Percentiles rank a stretch among this genome's conserved stretches.
Evolutionary conservation across 768 basidiomycete species (phyloP).

Genomic region (Xerocomellus chrysenteron): DNA sequence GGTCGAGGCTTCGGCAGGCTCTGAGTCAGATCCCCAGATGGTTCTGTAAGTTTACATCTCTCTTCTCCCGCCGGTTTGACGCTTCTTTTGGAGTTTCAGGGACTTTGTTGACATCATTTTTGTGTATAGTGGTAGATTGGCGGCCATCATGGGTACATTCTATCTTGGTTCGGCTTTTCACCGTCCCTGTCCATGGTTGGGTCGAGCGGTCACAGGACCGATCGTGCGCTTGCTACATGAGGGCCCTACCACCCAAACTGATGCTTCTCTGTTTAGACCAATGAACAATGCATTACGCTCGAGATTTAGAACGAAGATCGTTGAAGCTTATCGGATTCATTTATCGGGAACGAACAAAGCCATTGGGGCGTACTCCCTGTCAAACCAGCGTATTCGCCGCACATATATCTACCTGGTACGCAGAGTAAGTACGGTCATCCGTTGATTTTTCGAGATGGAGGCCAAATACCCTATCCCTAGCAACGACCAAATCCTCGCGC

Average conservation of each 20-base stretch:
- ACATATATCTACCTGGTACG: slow-evolving; percentile 24
- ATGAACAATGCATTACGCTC: slow-evolving; percentile 11
- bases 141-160: slow-evolving; percentile 23
- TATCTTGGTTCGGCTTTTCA: slow-evolving; percentile 21
- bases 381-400: slow-evolving; percentile 14
- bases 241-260: slow-evolving; percentile 11
- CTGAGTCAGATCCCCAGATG: slow-evolving; percentile 23
- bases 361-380: slow-evolving; percentile 15
- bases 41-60: slow-evolving; percentile 10
- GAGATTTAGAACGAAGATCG: slow-evolving; percentile 19
- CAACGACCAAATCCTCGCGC: slow-evolving; percentile 51
- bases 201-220: slow-evolving; percentile 8
- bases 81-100: slow-evolving; percentile 20
- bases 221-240: slow-evolving; percentile 25
- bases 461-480: slow-evolving; percentile 33
- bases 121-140: slow-evolving; percentile 17
- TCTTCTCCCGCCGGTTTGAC: slow-evolving; percentile 29
- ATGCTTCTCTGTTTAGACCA: slow-evolving; percentile 12
- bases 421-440: slow-evolving; percentile 17
- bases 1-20: slow-evolving; percentile 8
- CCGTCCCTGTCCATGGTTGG: slow-evolving; percentile 13
- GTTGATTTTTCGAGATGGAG: slow-evolving; percentile 27
- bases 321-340: slow-evolving; percentile 27
- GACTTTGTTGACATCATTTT: slow-evolving; percentile 22
- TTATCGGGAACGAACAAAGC: slow-evolving; percentile 18